These are phyloP conservation scores for Ophiostoma himal-ulmi DNA, from an alignment of 2,329 filamentous ascomycete species.

Conservation along the genomic window DNA sequence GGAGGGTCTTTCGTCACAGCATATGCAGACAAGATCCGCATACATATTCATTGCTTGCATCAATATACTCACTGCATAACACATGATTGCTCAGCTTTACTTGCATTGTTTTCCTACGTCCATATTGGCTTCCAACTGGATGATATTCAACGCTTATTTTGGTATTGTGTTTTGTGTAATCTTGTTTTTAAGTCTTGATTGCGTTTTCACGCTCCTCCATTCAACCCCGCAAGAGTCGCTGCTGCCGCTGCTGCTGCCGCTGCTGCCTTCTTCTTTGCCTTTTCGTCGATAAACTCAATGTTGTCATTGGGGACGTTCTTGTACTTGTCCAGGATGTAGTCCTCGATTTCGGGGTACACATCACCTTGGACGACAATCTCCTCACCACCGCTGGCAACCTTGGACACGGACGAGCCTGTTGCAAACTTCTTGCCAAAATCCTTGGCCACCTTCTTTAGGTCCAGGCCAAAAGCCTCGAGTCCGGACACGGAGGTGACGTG, in stretches of 20 bases:
- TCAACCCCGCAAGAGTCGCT: background rate
- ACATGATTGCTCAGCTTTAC: background rate
- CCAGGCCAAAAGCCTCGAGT: slow-evolving; percentile 81
- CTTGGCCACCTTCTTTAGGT: slow-evolving; percentile 93
- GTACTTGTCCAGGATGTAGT: slow-evolving; percentile 85
- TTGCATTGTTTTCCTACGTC: background rate
- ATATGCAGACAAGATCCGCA: background rate
- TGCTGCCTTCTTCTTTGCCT: slow-evolving; percentile 72
- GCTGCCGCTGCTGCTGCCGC: slow-evolving; percentile 23
- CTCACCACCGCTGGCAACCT: slow-evolving; percentile 76
- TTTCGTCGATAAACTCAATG: slow-evolving; percentile 90
- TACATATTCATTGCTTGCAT: background rate
- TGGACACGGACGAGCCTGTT: slow-evolving; percentile 87
- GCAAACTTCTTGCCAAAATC: slow-evolving; percentile 99
- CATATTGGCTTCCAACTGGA: background rate
- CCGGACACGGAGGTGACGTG: slow-evolving; percentile 90
- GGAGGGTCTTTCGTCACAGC: background rate
- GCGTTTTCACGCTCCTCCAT: background rate
- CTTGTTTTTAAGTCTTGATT: background rate
- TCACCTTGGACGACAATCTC: slow-evolving; percentile 98
- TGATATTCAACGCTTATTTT: slow-evolving; percentile 12
- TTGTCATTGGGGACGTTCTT: slow-evolving; percentile 90
- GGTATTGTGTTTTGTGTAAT: slow-evolving; percentile 1
- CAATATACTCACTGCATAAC: background rate
- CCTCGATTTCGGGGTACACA: slow-evolving; percentile 87